Base-by-base conservation (phyloP, 163 green algal genomes). In the Scenedesmus sp. region DNA sequence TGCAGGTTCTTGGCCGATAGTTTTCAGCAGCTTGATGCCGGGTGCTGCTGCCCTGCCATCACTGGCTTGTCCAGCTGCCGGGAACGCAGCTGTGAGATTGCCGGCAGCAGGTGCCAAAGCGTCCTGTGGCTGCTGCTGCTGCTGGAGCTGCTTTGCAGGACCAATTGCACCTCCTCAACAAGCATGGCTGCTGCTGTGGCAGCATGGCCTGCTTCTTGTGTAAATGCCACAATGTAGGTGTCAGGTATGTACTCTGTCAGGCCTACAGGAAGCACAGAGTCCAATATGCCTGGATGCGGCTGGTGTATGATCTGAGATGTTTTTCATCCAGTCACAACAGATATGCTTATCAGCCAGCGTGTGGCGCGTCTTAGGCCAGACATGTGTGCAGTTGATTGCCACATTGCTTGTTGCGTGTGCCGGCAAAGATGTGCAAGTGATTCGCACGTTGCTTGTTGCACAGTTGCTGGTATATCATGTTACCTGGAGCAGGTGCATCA, bases 171-270 rank as follows among this genome's bases (percentile, higher is more conserved):
- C 30, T 76, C 30, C 65, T 76, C 65, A 20, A 76, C 30, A 76
- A 76, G 65, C 7, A 18, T 76, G 6, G 65, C 65, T 20, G 65
- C 65, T 76, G 65, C 65, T 4, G 30, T 40, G 30, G 30, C 30
- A 40, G 65, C 65, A 76, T 76, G 65, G 7, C 65, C 65, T 40
- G 65, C 65, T 76, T 76, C 65, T 76, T 40, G 30, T 40, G 30
- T 76, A 7, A 76, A 76, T 6, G 65, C 65, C 40, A 76, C 65
- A 40, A 76, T 76, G 30, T 40, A 76, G 7, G 65, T 76, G 65
- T 76, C 65, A 40, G 26, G 65, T 76, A 76, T 40, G 9, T 76
- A 76, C 30, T 76, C 65, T 76, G 65, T 76, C 65, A 76, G 65
- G 30, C 65, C 65, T 76, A 30, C 30, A n/a, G 30, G 30, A 15